These are phyloP conservation scores for Heliosperma pusillum DNA, from an alignment of 148 eudicot genomes.

Conservation along the genomic window DNA sequence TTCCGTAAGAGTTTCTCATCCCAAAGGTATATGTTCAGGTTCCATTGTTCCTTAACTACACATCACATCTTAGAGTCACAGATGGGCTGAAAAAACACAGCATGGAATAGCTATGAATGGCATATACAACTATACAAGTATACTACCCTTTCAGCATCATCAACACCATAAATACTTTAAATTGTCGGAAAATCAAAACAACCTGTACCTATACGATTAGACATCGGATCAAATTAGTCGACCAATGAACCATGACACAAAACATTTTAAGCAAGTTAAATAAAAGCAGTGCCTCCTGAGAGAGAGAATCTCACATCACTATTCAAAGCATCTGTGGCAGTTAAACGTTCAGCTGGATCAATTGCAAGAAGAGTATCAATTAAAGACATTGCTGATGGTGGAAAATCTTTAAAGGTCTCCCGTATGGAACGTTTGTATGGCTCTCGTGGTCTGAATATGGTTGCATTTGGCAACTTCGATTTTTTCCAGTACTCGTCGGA, in stretches of 20 bases:
- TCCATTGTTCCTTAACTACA: not conserved
- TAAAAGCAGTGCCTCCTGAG: not conserved
- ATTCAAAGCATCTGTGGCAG: conserved; percentile 72
- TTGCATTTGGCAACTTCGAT: conserved; percentile 81
- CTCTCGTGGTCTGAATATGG: conserved; percentile 71
- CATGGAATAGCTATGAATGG: not conserved
- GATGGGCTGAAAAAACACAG: not conserved
- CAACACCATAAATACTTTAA: not conserved
- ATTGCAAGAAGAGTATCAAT: conserved; percentile 79
- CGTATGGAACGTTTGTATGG: conserved; percentile 69
- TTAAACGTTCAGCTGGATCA: conserved; percentile 71
- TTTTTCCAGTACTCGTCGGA: conserved; percentile 88
- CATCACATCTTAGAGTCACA: not conserved
- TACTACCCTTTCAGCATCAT: not conserved
- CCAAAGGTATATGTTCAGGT: not conserved
- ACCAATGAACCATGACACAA: conserved; percentile 1
- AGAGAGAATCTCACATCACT: conserved; percentile 32
- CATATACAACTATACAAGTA: not conserved
- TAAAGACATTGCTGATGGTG: conserved; percentile 58
- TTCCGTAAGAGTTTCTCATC: not conserved
- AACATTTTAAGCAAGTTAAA: not conserved
- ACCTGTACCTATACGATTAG: not conserved
- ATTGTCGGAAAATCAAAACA: not conserved
- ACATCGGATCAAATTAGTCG: not conserved
- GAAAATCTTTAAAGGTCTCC: conserved; percentile 64